Conservation (phyloP, 2,329 filamentous ascomycete genomes). For the Aureobasidium sp. region DNA sequence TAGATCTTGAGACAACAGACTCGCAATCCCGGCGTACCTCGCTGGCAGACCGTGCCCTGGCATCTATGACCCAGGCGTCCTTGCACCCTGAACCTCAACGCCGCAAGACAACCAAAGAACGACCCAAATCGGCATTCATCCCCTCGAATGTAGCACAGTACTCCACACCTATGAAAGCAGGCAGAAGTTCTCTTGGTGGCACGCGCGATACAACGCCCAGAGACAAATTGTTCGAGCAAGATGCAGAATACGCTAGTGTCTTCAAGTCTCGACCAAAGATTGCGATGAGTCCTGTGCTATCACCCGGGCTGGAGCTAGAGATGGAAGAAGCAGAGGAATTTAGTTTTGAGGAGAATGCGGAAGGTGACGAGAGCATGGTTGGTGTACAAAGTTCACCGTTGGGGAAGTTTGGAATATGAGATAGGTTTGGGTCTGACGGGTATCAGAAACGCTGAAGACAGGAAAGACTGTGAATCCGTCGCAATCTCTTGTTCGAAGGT, state of each 20-base stretch:
- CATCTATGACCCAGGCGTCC: conserved; percentile 78
- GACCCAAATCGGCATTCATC: conserved; percentile 42
- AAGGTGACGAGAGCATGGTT: background rate
- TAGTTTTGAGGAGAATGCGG: background rate
- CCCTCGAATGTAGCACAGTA: conserved; percentile 55
- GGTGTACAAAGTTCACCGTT: conserved; percentile 8
- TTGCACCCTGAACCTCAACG: conserved; percentile 25
- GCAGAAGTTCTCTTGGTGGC: background rate
- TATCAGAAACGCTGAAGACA: too few species aligned
- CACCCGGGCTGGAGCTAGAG: background rate
- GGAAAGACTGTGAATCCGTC: too few species aligned
- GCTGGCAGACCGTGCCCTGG: conserved; percentile 80
- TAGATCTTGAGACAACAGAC: background rate
- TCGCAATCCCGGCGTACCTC: conserved; percentile 39
- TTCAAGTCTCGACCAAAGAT: conserved; percentile 89
- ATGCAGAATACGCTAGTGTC: conserved; percentile 81
- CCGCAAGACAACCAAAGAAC: conserved; percentile 5
- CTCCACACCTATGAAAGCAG: conserved; percentile 52
- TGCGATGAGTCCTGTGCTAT: conserved; percentile 70
- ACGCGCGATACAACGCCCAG: conserved; percentile 54
- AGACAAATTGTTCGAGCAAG: conserved; percentile 75
- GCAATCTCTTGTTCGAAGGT: too few species aligned
- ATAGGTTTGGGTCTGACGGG: too few species aligned
- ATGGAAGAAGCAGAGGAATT: conserved; percentile 2
- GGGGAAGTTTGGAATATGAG: background rate